Conservation (phyloP, 2,329 filamentous ascomycete species). For the Periglandula ipomoeae region DNA sequence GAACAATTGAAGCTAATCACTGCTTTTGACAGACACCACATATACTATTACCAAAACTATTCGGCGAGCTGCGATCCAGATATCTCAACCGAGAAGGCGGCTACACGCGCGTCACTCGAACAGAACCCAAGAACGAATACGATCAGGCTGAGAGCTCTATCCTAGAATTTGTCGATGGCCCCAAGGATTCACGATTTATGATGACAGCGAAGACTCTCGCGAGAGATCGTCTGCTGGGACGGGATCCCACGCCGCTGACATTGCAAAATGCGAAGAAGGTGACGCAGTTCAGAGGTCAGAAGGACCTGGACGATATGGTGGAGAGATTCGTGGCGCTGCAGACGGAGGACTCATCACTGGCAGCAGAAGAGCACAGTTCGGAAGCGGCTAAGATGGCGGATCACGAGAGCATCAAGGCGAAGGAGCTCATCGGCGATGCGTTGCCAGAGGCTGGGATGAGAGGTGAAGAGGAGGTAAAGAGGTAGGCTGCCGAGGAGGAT, state of each 20-base stretch:
- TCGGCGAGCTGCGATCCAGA: slow-evolving; percentile 69
- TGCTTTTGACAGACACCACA: slow-evolving; percentile 48
- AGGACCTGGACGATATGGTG: slow-evolving; percentile 59
- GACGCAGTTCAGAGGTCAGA: slow-evolving; percentile 64
- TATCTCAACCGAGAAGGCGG: slow-evolving; percentile 76
- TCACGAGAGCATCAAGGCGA: slow-evolving; percentile 22
- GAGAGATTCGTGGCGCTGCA: slow-evolving; percentile 26
- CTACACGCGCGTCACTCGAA: slow-evolving; percentile 89
- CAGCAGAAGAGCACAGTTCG: slow-evolving; percentile 9
- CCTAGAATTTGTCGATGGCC: slow-evolving; percentile 89
- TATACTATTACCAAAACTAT: slow-evolving; percentile 72
- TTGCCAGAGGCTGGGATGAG: slow-evolving; percentile 18
- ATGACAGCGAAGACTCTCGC: slow-evolving; percentile 84
- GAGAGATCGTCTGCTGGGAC: slow-evolving; percentile 45
- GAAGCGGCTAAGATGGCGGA: slow-evolving; percentile 16
- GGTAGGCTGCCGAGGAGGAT: neutral
- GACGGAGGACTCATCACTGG: slow-evolving; percentile 5
- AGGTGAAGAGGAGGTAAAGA: neutral
- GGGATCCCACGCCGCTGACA: slow-evolving; percentile 61
- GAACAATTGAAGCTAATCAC: neutral
- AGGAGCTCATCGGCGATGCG: slow-evolving; percentile 21
- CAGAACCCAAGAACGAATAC: slow-evolving; percentile 72
- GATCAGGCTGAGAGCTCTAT: slow-evolving; percentile 88
- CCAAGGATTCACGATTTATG: slow-evolving; percentile 87
- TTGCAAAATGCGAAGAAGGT: slow-evolving; percentile 74